phyloP scores from a whole-genome alignment of 768 basidiomycete species.

The Xerocomellus chrysenteron region DNA sequence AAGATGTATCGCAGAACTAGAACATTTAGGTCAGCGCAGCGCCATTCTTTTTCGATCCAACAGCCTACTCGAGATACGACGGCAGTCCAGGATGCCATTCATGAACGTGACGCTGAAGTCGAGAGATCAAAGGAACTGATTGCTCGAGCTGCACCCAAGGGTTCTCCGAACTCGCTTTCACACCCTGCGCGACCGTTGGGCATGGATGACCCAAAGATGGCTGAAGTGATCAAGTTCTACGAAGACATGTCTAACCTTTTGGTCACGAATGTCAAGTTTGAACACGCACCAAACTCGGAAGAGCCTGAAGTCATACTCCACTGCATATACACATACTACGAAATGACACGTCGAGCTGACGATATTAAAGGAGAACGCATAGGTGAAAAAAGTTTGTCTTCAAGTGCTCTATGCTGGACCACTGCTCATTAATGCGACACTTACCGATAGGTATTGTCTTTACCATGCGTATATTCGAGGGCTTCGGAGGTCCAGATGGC shows the following conservation, averaged over 20 bases:
- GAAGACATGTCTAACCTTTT: slow-evolving; percentile 84
- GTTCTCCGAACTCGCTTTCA: slow-evolving; percentile 36
- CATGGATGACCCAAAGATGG: slow-evolving; percentile 56
- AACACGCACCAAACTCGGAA: slow-evolving; percentile 26
- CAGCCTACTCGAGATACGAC: background rate
- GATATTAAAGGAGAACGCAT: slow-evolving; percentile 34
- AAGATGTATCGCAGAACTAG: slow-evolving; percentile 44
- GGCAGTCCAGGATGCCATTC: slow-evolving; percentile 49
- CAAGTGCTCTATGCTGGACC: background rate
- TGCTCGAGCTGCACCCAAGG: slow-evolving; percentile 42
- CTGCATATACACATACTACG: slow-evolving; percentile 64
- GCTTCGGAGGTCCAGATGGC: slow-evolving; percentile 29
- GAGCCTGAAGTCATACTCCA: slow-evolving; percentile 57
- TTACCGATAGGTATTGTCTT: slow-evolving; percentile 56
- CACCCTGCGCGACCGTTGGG: slow-evolving; percentile 37
- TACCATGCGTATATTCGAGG: slow-evolving; percentile 49
- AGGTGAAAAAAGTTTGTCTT: slow-evolving; percentile 33
- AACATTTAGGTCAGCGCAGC: slow-evolving; percentile 45
- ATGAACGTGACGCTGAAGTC: slow-evolving; percentile 64
- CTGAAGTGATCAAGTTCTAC: slow-evolving; percentile 68
- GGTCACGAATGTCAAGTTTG: slow-evolving; percentile 58
- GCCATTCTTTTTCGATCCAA: background rate
- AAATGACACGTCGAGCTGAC: slow-evolving; percentile 30
- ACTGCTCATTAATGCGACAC: slow-evolving; percentile 5
- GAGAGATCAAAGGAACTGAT: slow-evolving; percentile 48